Base-by-base conservation (phyloP, 75 land plant genomes). In the Cunninghamia lanceolata region DNA sequence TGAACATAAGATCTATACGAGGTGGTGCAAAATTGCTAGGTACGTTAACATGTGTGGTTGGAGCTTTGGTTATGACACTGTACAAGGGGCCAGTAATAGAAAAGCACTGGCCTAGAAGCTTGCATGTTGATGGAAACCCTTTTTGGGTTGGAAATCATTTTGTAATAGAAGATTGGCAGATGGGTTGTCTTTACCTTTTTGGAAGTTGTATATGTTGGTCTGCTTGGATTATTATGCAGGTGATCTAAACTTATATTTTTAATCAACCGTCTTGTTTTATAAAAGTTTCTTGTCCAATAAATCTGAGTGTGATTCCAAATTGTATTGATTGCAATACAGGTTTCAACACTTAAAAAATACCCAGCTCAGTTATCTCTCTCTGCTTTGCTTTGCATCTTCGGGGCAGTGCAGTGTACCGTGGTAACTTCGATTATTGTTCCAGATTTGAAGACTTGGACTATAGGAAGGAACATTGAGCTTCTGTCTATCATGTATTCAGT, bases 351-450 rank as follows among this genome's bases (percentile, higher is more conserved):
- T 42, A 89, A 86, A 45, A 70, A 84, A 84, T 91, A 91, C 79
- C 92, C 94, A 17, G 94, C 94, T 81, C 94, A 89, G 40, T 83
- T 94, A 45, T 91, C 96, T 50, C 90, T 91, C 4, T 88, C 96
- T 16, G 88, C 93, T 83, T 91, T 90, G 88, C 88, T 90, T 88
- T 86, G 87, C 79, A 66, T 91, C 50, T n/a, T 93, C 79, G 94
- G 94, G 11, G 88, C 77, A 73, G 90, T 89, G 73, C 91, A 92
- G 76, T 90, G 93, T 42, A 93, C 93, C 36, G 70, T 90, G 8
- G 89, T 84, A 66, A 88, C 94, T 82, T 86, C 77, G 8, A 39
- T 86, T 14, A 35, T 85, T 28, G 80, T 78, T 63, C 91, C 84
- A 83, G 42, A 39, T 39, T 54, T 54, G 38, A 21, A 19, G 5